Conservation (phyloP, 2,329 filamentous ascomycete species). For the Aspergillus fumigatus region DNA sequence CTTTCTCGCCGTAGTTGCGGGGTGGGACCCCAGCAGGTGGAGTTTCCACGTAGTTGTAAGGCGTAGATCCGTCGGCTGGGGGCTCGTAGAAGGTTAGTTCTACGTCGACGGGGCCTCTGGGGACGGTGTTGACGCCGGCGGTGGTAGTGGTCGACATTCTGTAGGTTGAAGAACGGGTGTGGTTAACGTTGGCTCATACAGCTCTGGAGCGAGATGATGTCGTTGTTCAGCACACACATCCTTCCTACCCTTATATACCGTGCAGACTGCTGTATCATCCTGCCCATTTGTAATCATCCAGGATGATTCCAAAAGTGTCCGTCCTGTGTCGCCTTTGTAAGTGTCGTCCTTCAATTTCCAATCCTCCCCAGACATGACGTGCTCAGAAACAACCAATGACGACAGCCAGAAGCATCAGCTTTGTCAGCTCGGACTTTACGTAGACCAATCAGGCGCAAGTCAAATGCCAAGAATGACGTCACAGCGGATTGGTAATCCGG, state of each 20-base stretch:
- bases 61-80: slow-evolving; percentile 55
- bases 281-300: neutral
- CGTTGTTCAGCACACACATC: too few relatives aligned
- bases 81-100: slow-evolving; percentile 62
- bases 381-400: neutral
- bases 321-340: neutral
- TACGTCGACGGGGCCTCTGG: slow-evolving; percentile 59
- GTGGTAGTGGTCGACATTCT: neutral
- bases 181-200: neutral
- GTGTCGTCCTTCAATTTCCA: neutral
- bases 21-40: slow-evolving; percentile 58
- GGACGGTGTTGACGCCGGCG: slow-evolving; percentile 25
- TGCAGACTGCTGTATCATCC: neutral
- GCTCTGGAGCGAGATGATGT: neutral
- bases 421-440: neutral
- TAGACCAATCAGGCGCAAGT: neutral
- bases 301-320: neutral
- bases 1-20: slow-evolving; percentile 57
- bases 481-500: neutral
- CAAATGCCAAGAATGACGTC: neutral
- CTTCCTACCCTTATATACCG: neutral
- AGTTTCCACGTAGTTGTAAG: slow-evolving; percentile 64
- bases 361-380: neutral
- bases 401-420: neutral
- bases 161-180: neutral